Base-by-base conservation (phyloP, 345 rosid genomes). In the Rhizophora apiculata region DNA sequence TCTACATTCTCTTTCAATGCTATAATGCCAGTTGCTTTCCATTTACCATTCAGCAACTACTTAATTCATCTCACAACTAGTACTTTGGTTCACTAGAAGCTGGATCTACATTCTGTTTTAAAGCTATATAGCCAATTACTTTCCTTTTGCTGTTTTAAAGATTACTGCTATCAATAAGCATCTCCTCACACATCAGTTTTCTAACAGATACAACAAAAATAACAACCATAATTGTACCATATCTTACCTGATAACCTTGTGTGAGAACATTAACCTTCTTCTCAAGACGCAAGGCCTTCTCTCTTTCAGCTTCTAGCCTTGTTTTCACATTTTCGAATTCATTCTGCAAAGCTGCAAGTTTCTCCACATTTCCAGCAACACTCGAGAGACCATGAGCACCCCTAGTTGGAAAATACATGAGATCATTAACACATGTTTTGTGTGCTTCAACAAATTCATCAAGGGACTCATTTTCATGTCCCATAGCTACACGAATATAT, bases 391-490 rank as follows among this genome's bases (percentile, higher is more conserved):
- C 98, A 60, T 83, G 90, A 27, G 98, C 96, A 68, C 86, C 83
- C 20, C 97, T 90, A 8, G 92, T 85, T 59, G 99, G 99, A 82
- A 92, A 90, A 84, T 87, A 96, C 96, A 92, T 90, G 71, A 96
- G 89, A 84, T 96, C 97, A 65, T 89, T 92, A 67, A 96, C 70
- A 72, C 96, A 96, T 22, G 90, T 90, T 58, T 84, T 84, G 83
- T 87, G 99, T 63, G 98, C 99, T 72, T 90, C 97, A 62, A 85
- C 83, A 79, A 85, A 96, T 60, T 89, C 97, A 63, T 88, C 97
- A 46, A 92, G 87, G 56, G 93, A 74, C 80, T 89, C 96, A 60
- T 79, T 81, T 83, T 88, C 95, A 67, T 96, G 98, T 54, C 96
- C 97, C 98, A 92, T 89, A 52, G 97, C 88, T 53, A 81, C 87